Base-by-base conservation (phyloP, 2,329 filamentous ascomycete genomes). In the Ophiostoma perfectum region DNA sequence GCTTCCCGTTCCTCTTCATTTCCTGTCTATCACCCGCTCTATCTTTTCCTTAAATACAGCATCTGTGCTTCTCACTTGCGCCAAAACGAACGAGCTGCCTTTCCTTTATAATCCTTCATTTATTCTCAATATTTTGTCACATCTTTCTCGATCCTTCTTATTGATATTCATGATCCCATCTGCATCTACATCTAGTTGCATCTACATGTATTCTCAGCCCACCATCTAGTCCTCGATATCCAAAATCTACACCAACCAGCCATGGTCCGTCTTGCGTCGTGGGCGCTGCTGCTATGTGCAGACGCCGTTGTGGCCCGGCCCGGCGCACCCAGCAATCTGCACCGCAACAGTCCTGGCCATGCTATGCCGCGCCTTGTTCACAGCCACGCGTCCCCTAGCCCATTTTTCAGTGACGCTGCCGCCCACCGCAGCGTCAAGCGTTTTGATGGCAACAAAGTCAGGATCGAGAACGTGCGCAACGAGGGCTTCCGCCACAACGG, bases 401-500 rank as follows among this genome's bases (percentile, higher is more conserved):
- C 42, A 11, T 27, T 16, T 16, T 52, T 58, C 44, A 58, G 8
- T 45, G 45, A 52, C 41, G 65, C 65, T n/a, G 39, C 38, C 5
- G 49, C 45, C 45, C 45, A 18, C 11, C 45, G 36, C 12, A 52
- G 45, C 36, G 9, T 41, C 39, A 66, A 55, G n/a, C 65, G 45
- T 5, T 49, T 66, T 41, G 38, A 55, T 8, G 38, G 67, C 9
- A 62, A 68, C 7, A 27, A 47, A 2, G 78, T 79, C 66, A 71
- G 72, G 0, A 62, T 81, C 11, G 62, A 71, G 0, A 75, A 79
- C 18, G 72, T 80, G 3, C 70, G 69, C 52, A 83, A 82, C 69
- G 65, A 70, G 0, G 66, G 71, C 0, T 81, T 76, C 71, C 70
- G 70, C 8, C 74, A 74, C 9, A 76, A 78, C 11, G 78, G 79